Conservation (phyloP, 371 early-diverging fungal species). For the Batkoa obscura region DNA sequence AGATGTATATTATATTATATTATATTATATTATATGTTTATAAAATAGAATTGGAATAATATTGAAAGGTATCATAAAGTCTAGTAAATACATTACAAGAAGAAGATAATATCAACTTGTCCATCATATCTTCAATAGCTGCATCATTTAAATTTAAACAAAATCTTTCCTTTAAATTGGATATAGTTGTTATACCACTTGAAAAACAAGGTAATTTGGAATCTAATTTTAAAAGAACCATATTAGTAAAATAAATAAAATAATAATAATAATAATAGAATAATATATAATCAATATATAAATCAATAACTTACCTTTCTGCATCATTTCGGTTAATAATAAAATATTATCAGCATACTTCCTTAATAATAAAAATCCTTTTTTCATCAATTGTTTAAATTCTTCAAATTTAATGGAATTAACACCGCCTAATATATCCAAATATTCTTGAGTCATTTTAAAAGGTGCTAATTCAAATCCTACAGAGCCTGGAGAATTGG, state of each 20-base stretch:
- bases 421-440: conserved; percentile 79
- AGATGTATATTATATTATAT: no score
- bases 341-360: conserved; percentile 66
- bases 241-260: no score
- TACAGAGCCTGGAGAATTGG: conserved; percentile 91
- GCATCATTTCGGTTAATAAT: conserved; percentile 76
- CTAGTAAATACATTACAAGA: conserved; percentile 89
- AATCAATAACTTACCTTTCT: conserved; percentile 29
- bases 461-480: conserved; percentile 95
- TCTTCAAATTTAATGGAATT: conserved; percentile 60
- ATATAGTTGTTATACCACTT: conserved; percentile 27
- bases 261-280: background rate
- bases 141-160: conserved; percentile 65
- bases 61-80: conserved; percentile 98
- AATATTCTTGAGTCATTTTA: conserved; percentile 91
- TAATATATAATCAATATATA: conserved; percentile 1
- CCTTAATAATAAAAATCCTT: conserved; percentile 63
- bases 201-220: conserved; percentile 85
- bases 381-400: conserved; percentile 55
- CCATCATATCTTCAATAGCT: conserved; percentile 76
- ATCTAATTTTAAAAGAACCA: conserved; percentile 19
- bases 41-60: conserved; percentile 81
- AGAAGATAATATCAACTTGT: conserved; percentile 78
- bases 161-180: conserved; percentile 70
- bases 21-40: no score